Conservation (phyloP, 441 rosid genomes). For the Eruca vesicaria region DNA sequence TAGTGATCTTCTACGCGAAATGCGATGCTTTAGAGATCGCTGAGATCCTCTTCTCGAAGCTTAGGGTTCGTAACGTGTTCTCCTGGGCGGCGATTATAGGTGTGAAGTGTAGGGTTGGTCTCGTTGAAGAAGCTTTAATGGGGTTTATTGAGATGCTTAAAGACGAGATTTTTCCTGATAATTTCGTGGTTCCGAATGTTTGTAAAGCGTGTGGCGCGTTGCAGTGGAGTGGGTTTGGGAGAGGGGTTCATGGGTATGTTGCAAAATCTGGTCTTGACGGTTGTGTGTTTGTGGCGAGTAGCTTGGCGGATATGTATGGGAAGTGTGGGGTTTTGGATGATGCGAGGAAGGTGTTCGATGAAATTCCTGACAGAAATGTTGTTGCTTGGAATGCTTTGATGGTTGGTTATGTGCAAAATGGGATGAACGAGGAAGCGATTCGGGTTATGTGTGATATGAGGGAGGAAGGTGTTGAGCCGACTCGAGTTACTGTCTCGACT, state of each 20-base stretch:
- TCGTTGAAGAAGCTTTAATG: slow-evolving; percentile 48
- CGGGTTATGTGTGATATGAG: slow-evolving; percentile 55
- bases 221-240: slow-evolving; percentile 51
- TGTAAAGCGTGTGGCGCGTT: slow-evolving; percentile 74
- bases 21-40: slow-evolving; percentile 55
- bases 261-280: slow-evolving; percentile 47
- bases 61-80: slow-evolving; percentile 56
- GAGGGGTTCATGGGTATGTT: slow-evolving; percentile 59
- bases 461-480: slow-evolving; percentile 52
- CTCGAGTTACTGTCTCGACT: slow-evolving; percentile 59
- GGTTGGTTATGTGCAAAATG: slow-evolving; percentile 56
- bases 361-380: slow-evolving; percentile 47
- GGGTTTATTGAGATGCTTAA: slow-evolving; percentile 62
- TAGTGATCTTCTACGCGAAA: slow-evolving; percentile 66
- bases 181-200: slow-evolving; percentile 73
- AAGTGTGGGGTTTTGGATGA: slow-evolving; percentile 54
- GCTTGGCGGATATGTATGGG: slow-evolving; percentile 66
- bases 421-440: slow-evolving; percentile 55
- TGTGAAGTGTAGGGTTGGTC: slow-evolving; percentile 58
- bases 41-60: slow-evolving; percentile 40
- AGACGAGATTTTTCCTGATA: slow-evolving; percentile 56
- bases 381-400: slow-evolving; percentile 65
- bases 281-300: slow-evolving; percentile 63
- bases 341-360: slow-evolving; percentile 56
- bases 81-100: slow-evolving; percentile 93